These are phyloP conservation scores for Solanum arcanum DNA, from an alignment of 257 asterid genomes.

Conservation along the genomic window DNA sequence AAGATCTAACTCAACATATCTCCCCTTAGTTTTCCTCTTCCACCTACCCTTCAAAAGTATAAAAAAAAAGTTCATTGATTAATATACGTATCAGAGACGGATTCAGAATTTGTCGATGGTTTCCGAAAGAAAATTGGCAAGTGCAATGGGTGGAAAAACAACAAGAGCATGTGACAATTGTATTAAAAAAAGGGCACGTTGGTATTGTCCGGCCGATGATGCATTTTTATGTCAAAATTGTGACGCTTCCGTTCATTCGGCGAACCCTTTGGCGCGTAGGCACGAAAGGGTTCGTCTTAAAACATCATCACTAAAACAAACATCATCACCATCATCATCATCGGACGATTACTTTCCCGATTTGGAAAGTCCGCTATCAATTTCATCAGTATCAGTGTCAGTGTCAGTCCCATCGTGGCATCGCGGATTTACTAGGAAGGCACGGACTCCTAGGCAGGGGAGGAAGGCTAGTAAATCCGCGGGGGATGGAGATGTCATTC, in stretches of 20 bases:
- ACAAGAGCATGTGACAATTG: slow-evolving; percentile 75
- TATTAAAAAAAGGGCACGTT: slow-evolving; percentile 45
- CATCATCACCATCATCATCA: not conserved
- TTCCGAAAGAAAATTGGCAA: slow-evolving; percentile 33
- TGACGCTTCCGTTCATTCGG: slow-evolving; percentile 68
- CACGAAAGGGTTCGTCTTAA: slow-evolving; percentile 77
- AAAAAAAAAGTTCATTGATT: too few species aligned
- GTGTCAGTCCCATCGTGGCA: slow-evolving; percentile 40
- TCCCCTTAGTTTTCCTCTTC: not conserved
- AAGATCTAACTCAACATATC: not conserved
- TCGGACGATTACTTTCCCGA: not conserved
- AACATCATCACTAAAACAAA: slow-evolving; percentile 15
- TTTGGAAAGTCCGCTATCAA: not conserved
- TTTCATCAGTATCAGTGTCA: not conserved
- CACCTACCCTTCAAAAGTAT: not conserved
- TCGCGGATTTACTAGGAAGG: slow-evolving; percentile 50
- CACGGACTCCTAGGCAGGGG: slow-evolving; percentile 50
- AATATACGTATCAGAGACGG: too few species aligned
- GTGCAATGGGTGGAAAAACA: slow-evolving; percentile 50
- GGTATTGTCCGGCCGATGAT: slow-evolving; percentile 81
- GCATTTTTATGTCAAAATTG: slow-evolving; percentile 76
- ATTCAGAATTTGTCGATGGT: slow-evolving; percentile 15
- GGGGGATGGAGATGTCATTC: not conserved
- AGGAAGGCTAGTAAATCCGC: not conserved
- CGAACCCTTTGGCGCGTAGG: slow-evolving; percentile 60